Conservation (phyloP, 2,329 filamentous ascomycete genomes). For the Elsinoe ampelina region DNA sequence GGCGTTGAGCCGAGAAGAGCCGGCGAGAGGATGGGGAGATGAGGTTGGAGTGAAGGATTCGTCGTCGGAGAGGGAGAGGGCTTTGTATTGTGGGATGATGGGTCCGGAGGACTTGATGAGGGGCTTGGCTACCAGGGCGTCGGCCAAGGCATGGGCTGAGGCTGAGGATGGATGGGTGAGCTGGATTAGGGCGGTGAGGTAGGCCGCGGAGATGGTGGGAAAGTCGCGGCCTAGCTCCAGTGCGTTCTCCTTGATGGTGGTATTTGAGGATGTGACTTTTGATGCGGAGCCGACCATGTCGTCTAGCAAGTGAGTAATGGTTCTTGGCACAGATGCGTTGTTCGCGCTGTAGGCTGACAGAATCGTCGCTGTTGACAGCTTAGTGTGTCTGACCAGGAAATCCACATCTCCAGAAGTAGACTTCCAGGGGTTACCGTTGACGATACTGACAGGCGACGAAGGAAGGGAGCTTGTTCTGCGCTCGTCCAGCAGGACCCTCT, state of each 20-base stretch:
- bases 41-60: conserved; percentile 14
- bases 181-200: conserved; percentile 45
- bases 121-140: conserved; percentile 37
- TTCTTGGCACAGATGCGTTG: conserved; percentile 45
- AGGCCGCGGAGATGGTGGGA: conserved; percentile 38
- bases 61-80: conserved; percentile 29
- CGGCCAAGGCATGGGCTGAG: conserved; percentile 52
- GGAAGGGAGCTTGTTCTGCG: conserved; percentile 20
- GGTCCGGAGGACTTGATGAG: conserved; percentile 28
- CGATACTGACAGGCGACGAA: conserved; percentile 20
- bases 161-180: conserved; percentile 49
- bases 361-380: conserved; percentile 39
- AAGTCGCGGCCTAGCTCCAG: conserved; percentile 48
- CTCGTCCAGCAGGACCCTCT: conserved; percentile 25
- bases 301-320: conserved; percentile 47
- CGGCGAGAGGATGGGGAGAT: neutral
- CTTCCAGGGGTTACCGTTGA: conserved; percentile 46
- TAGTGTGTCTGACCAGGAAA: conserved; percentile 45
- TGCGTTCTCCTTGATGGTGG: conserved; percentile 40
- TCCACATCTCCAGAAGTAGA: conserved; percentile 48
- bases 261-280: conserved; percentile 31
- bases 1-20: conserved; percentile 26
- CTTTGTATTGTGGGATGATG: conserved; percentile 40
- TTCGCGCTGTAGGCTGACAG: conserved; percentile 51
- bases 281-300: conserved; percentile 36